Percentiles rank a stretch among this genome's conserved stretches.
These are phyloP conservation scores for Trypanosomatidae sp. DNA, from an alignment of 208 protist species.

Conservation along the genomic window DNA sequence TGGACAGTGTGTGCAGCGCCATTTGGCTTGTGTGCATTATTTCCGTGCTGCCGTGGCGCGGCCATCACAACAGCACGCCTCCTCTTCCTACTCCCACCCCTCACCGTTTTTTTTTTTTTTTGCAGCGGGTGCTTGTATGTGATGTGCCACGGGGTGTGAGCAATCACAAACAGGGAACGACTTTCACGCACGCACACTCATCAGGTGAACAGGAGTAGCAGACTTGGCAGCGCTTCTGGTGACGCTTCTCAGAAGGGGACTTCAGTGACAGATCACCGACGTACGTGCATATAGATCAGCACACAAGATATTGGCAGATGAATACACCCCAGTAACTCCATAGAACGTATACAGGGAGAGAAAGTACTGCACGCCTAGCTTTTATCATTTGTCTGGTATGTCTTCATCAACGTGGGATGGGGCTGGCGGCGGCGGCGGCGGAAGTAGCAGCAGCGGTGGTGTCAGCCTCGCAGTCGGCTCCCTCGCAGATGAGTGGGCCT, in stretches of 20 bases:
- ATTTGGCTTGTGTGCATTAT: background rate
- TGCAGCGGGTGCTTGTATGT: background rate
- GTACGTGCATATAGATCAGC: background rate
- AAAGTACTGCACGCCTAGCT: background rate
- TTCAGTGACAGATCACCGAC: background rate
- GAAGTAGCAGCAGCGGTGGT: conserved; percentile 8
- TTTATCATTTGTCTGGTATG: conserved; percentile 6
- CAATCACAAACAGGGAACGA: background rate
- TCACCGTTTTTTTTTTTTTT: background rate
- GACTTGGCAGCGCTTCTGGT: background rate
- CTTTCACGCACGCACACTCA: background rate
- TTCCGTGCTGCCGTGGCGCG: background rate
- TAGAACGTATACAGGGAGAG: background rate
- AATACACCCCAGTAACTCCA: background rate
- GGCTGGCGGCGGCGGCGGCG: conserved; percentile 4
- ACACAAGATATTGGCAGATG: background rate
- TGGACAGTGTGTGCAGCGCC: background rate
- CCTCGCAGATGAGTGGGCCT: conserved; percentile 40
- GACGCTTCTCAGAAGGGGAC: background rate
- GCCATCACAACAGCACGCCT: background rate
- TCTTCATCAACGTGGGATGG: conserved; percentile 4
- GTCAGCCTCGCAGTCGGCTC: conserved; percentile 20
- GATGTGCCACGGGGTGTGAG: background rate
- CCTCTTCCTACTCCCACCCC: background rate
- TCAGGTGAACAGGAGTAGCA: background rate